These are phyloP conservation scores for Volvox africanus DNA, from an alignment of 139 green algal genomes.

Conservation along the genomic window DNA sequence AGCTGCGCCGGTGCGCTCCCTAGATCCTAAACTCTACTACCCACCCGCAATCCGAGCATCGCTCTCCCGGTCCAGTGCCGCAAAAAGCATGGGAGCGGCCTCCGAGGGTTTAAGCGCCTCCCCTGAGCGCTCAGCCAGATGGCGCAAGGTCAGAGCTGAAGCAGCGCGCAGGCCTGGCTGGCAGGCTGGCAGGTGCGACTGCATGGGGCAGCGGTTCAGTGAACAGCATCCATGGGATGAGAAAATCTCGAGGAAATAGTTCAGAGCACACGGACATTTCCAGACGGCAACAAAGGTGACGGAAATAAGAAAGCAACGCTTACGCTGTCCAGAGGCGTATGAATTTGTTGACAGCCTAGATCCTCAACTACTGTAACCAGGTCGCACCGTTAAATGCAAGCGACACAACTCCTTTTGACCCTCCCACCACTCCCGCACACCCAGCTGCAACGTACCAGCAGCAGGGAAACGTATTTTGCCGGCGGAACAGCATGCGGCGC, in stretches of 20 bases:
- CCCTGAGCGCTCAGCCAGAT: constrained; percentile 88
- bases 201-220: constrained; percentile 48
- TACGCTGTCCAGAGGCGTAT: too few species aligned
- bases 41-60: constrained; percentile 52
- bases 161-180: constrained; percentile 84
- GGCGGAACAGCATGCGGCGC: constrained; percentile 85
- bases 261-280: too few species aligned
- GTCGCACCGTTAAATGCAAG: too few species aligned
- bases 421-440: too few species aligned
- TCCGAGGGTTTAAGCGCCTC: constrained; percentile 58
- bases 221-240: too few species aligned
- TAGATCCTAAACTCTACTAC: background rate
- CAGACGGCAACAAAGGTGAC: too few species aligned
- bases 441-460: constrained; percentile 61
- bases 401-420: too few species aligned
- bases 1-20: background rate
- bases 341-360: too few species aligned
- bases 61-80: constrained; percentile 85
- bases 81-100: constrained; percentile 85
- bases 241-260: too few species aligned
- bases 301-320: too few species aligned
- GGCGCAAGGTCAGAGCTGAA: constrained; percentile 88
- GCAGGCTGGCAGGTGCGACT: constrained; percentile 66
- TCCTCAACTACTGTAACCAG: too few species aligned
- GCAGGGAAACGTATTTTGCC: constrained; percentile 53